These are phyloP conservation scores for Orbilia ellipsospora DNA, from an alignment of 2,329 filamentous ascomycete genomes.

Conservation along the genomic window DNA sequence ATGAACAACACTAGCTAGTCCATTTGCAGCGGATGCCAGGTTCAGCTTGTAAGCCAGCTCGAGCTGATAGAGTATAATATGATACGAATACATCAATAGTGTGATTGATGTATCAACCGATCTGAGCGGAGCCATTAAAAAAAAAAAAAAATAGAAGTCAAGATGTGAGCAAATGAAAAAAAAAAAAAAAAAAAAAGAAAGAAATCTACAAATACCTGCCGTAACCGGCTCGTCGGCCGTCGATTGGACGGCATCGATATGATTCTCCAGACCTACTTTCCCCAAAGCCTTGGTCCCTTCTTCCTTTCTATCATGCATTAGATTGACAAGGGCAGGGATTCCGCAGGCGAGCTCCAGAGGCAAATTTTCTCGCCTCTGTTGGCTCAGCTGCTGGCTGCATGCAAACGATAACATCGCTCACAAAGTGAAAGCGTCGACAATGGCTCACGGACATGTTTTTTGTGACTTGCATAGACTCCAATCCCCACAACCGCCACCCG, in stretches of 20 bases:
- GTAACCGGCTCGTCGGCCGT: conserved; percentile 20
- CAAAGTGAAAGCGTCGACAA: background rate
- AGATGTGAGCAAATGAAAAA: background rate
- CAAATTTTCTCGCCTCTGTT: background rate
- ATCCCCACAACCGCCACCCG: conserved; percentile 10
- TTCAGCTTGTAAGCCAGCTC: background rate
- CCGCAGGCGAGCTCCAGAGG: conserved; percentile 47
- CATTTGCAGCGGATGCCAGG: background rate
- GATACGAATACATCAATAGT: conserved; percentile 27
- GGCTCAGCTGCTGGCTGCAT: too few species aligned
- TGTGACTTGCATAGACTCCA: conserved; percentile 18
- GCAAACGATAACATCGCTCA: too few species aligned
- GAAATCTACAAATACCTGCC: conserved; percentile 15
- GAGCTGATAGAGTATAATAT: background rate
- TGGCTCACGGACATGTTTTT: background rate
- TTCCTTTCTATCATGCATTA: conserved; percentile 30
- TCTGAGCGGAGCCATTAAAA: conserved; percentile 25
- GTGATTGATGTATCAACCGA: conserved; percentile 39
- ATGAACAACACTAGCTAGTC: conserved; percentile 20
- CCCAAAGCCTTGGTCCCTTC: conserved; percentile 29
- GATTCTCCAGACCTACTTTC: conserved; percentile 2
- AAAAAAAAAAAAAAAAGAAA: background rate
- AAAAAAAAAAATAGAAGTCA: background rate
- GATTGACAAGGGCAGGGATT: conserved; percentile 22
- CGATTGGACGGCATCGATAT: conserved; percentile 15